phyloP scores from a whole-genome alignment of 1,284 basidiomycete genomes.

The Naganishia cerealis region DNA sequence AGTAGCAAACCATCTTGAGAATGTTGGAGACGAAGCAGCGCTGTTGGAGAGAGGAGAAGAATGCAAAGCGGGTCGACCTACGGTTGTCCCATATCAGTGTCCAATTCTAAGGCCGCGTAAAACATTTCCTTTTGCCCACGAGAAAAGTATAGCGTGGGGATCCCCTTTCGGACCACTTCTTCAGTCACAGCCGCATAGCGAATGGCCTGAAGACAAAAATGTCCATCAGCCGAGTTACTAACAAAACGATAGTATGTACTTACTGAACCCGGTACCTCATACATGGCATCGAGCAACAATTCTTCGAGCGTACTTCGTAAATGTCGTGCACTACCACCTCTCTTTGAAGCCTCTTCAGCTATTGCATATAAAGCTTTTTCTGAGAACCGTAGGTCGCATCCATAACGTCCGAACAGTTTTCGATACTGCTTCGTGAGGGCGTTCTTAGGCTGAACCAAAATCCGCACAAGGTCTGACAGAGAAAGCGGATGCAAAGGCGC shows the following conservation, averaged over 20 bases:
- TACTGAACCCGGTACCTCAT: conserved; percentile 73
- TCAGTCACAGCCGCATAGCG: conserved; percentile 65
- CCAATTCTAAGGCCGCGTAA: conserved; percentile 61
- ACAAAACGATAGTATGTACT: conserved; percentile 55
- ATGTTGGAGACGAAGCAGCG: neutral
- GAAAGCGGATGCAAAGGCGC: conserved; percentile 75
- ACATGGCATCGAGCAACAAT: conserved; percentile 79
- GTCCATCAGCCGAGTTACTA: conserved; percentile 1
- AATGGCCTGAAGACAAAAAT: conserved; percentile 56
- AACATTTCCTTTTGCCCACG: conserved; percentile 62
- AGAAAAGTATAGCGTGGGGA: conserved; percentile 63
- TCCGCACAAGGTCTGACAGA: conserved; percentile 75
- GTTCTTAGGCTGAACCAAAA: conserved; percentile 87
- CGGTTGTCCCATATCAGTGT: conserved; percentile 41
- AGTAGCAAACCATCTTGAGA: conserved; percentile 28
- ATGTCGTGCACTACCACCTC: conserved; percentile 85
- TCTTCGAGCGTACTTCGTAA: conserved; percentile 90
- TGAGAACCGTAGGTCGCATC: conserved; percentile 53
- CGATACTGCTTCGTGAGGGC: conserved; percentile 87
- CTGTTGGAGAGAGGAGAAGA: neutral
- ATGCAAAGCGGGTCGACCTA: conserved; percentile 23
- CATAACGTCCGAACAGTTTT: conserved; percentile 62
- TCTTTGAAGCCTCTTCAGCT: conserved; percentile 70
- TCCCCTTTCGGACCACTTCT: conserved; percentile 59
- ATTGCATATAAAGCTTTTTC: conserved; percentile 60